Base-by-base conservation (phyloP, 2,329 filamentous ascomycete species). In the Coniosporium tulheliwenetii region DNA sequence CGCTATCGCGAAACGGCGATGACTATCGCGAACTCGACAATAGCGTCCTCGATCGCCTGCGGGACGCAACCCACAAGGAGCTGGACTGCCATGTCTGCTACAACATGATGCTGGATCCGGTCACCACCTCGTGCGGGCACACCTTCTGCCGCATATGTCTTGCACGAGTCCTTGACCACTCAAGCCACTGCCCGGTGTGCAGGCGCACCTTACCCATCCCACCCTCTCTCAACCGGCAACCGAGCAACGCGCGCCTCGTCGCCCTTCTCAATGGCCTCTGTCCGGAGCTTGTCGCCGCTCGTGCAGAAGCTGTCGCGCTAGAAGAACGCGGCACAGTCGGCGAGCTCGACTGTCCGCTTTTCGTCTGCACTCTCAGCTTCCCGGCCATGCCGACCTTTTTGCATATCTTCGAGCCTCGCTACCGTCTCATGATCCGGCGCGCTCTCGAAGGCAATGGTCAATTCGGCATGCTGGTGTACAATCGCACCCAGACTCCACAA, bases 51-150 rank as follows among this genome's bases (percentile, higher is more conserved):
- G 61, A 69, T 19, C 67, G 66, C 30, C 54, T 91, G 10, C 75
- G 76, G 49, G 71, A 80, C 19, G 64, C 67, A 1, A 67, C 75
- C 2, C 73, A 78, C 44, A 66, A 68, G 12, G 85, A 93, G 54
- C 66, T 93, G 52, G 85, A 94, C 52, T 95, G 87, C 49, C 84
- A 91, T 51, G 77, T 94, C 43, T 94, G 87, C 60, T 93, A 89
- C 57, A 74, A 77, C 34, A 60, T 93, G 15, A 81, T 89, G 56
- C 65, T 85, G 44, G 82, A 93, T 45, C 85, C 87, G 0, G 66
- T 87, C 39, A 94, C 86, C 0, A 93, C 85, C 0, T 70, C 75
- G 1, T 95, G 87, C 51, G 87, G 87, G 1, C 87, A 95, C 57
- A 94, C 85, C 0, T 89, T 91, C 52, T 95, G 87, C 57, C 77